Conservation (phyloP, 1,284 basidiomycete species). For the Papiliotrema terrestris region DNA sequence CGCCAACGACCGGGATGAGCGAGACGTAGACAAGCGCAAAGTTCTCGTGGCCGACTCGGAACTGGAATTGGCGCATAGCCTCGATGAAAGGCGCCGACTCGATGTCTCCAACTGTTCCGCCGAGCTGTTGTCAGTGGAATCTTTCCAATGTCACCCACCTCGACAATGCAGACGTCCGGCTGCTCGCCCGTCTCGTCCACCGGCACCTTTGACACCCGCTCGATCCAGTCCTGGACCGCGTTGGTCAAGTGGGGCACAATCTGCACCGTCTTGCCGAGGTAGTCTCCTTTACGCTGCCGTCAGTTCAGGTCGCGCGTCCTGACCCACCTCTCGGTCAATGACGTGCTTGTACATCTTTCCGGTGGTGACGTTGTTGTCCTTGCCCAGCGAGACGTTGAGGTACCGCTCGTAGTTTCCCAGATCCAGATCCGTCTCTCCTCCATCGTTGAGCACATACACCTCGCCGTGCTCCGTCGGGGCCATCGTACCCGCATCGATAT, state of each 20-base stretch:
- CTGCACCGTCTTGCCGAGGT: conserved; percentile 96
- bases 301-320: background rate
- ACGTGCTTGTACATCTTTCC: conserved; percentile 97
- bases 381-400: conserved; percentile 86
- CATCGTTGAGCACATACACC: conserved; percentile 97
- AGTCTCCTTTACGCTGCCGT: conserved; percentile 84
- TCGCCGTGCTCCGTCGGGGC: conserved; percentile 98
- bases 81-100: conserved; percentile 97
- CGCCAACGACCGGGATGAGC: conserved; percentile 96
- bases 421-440: conserved; percentile 97
- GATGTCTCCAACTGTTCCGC: conserved; percentile 93
- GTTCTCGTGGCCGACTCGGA: conserved; percentile 94
- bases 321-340: conserved; percentile 88
- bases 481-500: conserved; percentile 99
- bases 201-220: conserved; percentile 87
- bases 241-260: conserved; percentile 97
- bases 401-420: conserved; percentile 98
- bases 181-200: conserved; percentile 91
- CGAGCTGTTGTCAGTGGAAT: conserved; percentile 58
- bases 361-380: conserved; percentile 97
- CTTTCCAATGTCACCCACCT: conserved; percentile 56
- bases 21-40: conserved; percentile 97
- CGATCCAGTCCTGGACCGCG: conserved; percentile 98
- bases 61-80: conserved; percentile 99
- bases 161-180: conserved; percentile 96